Evolutionary conservation across 106 monocot species (phyloP), one percentile per base, ranked within the genome.

Genomic region (Agapanthus africanus): DNA sequence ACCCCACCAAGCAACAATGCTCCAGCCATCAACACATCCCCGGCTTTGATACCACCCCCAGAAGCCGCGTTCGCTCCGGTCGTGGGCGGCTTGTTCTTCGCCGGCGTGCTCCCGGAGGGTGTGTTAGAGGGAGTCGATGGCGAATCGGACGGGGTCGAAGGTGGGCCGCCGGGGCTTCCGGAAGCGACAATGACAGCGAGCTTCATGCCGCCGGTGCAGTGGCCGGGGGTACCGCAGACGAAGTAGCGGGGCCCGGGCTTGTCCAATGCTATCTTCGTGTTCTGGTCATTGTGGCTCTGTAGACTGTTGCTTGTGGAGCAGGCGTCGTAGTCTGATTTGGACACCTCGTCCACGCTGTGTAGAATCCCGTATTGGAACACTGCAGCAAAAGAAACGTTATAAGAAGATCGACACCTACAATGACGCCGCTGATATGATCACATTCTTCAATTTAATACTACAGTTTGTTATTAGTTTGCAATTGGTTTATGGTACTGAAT

Each of bases 121-220:
- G 66, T 47, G 11, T 71, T 15, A 0, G 73, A 13, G 4, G 69
- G 14, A 18, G 57, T 7, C 7, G 74, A 42, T 11, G 74, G 63
- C 31, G 79, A 36, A n/a, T 33, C 36, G 23, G 60, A 28, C 28
- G 39, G 19, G 11, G 72, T 27, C 32, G 70, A 23, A 0, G 28
- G 26, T 4, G 72, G 21, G 67, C 27, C 44, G 75, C 44, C 2
- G 66, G 69, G 18, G 22, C 57, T 7, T 28, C 64, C 36, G 18
- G 63, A 40, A 34, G 76, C 38, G 49, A 79, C 72, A 21, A 77
- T 52, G 66, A 87, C 80, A 21, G 82, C 82, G 14, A 91, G 73
- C 70, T 88, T 85, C 84, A 87, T 91, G 11, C 91, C 91, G 28
- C 54, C 65, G 63, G 39, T 10, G 75, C 91, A 91, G 79, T 91